A percentile compares a stretch with the other conserved stretches of the same genome.
These are phyloP conservation scores for Ulmus americana DNA, from an alignment of 331 rosid species.

Conservation along the genomic window DNA sequence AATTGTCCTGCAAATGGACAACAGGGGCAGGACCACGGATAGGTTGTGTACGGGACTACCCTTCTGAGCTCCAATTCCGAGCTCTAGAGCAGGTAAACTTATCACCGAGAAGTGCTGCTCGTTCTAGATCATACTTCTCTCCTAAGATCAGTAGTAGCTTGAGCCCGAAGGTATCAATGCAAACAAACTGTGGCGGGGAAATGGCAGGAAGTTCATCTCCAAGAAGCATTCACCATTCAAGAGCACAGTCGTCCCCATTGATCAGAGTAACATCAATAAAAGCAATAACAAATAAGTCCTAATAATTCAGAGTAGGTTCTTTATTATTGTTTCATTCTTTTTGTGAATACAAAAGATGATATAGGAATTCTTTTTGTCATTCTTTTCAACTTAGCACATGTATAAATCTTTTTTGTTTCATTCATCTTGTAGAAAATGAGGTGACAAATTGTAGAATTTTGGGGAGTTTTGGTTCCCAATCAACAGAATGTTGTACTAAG, in stretches of 20 bases:
- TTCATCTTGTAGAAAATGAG: slow-evolving; percentile 34
- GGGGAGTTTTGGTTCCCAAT: slow-evolving; percentile 24
- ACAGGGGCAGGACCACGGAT: slow-evolving; percentile 98
- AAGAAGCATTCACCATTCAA: slow-evolving; percentile 20
- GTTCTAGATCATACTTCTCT: slow-evolving; percentile 32
- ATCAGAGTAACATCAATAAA: slow-evolving; percentile 37
- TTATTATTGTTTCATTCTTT: slow-evolving; percentile 41
- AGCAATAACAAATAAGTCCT: slow-evolving; percentile 26
- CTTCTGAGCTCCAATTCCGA: slow-evolving; percentile 68
- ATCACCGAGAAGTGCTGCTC: slow-evolving; percentile 57
- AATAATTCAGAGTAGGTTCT: slow-evolving; percentile 31
- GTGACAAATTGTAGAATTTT: slow-evolving; percentile 24
- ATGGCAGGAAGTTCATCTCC: slow-evolving; percentile 18
- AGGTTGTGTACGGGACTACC: slow-evolving; percentile 86
- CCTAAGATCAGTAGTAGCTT: slow-evolving; percentile 25
- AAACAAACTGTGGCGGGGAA: slow-evolving; percentile 23
- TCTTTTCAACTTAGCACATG: slow-evolving; percentile 32
- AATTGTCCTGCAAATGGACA: slow-evolving; percentile 93
- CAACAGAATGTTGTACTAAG: not conserved
- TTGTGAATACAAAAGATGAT: slow-evolving; percentile 45
- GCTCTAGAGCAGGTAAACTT: slow-evolving; percentile 83
- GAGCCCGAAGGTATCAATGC: slow-evolving; percentile 33
- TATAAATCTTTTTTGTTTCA: slow-evolving; percentile 31
- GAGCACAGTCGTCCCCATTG: slow-evolving; percentile 39
- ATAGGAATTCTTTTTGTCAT: slow-evolving; percentile 33